Percentiles rank a stretch among this genome's conserved stretches.
These are phyloP conservation scores for Tetrahymena borealis DNA, from an alignment of 73 alveolate species.

Conservation along the genomic window DNA sequence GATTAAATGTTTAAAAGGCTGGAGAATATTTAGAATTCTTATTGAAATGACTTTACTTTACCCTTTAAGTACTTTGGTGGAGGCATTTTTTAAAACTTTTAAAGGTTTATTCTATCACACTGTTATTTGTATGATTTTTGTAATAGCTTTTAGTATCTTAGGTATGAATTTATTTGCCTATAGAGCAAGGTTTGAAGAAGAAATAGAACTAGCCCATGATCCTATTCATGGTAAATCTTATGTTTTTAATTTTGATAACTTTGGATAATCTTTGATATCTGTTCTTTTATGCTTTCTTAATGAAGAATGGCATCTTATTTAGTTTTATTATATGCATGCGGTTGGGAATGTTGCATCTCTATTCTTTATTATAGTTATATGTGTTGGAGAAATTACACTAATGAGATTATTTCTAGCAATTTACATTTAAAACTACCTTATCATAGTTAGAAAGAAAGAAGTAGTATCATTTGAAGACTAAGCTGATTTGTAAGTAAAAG, in stretches of 20 bases:
- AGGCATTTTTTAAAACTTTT: neutral
- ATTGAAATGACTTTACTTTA: neutral
- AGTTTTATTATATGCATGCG: neutral
- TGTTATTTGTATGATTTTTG: neutral
- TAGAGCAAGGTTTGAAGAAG: neutral
- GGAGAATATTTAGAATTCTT: neutral
- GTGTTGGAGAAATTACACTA: neutral
- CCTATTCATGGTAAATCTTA: neutral
- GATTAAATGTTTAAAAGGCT: neutral
- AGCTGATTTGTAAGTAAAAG: neutral
- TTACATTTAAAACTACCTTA: neutral
- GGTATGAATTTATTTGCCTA: neutral
- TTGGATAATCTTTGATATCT: neutral
- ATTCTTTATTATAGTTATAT: neutral
- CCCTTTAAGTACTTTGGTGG: neutral
- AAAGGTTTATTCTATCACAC: neutral
- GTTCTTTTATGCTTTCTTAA: neutral
- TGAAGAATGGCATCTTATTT: neutral
- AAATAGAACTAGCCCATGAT: neutral
- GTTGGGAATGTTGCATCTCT: neutral
- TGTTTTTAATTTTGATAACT: neutral
- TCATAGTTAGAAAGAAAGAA: neutral
- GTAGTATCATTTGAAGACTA: neutral
- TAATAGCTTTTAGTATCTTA: neutral
- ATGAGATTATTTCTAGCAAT: neutral